These are phyloP conservation scores for Hortaea werneckii DNA, from an alignment of 2,329 filamentous ascomycete species.

Conservation along the genomic window DNA sequence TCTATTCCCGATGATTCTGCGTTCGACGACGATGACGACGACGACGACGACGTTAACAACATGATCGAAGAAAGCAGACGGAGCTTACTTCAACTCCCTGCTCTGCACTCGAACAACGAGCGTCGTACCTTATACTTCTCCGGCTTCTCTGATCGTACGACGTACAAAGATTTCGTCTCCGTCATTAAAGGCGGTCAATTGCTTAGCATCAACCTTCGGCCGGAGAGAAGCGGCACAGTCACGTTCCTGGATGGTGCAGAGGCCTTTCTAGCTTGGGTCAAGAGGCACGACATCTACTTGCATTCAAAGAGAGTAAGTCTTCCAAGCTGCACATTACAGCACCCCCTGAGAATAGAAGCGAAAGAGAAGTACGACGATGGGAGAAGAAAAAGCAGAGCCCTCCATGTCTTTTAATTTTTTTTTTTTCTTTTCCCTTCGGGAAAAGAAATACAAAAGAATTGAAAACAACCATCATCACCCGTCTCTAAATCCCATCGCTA, in stretches of 20 bases:
- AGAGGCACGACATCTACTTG: conserved; percentile 57
- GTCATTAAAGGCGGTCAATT: conserved; percentile 60
- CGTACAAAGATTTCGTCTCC: conserved; percentile 54
- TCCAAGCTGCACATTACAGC: not conserved
- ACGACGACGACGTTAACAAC: not conserved
- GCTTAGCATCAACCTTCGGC: conserved; percentile 56
- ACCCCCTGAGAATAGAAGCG: too few species aligned
- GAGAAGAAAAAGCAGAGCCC: too few species aligned
- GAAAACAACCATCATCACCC: too few species aligned
- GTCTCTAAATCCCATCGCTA: not conserved
- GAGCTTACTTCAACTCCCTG: not conserved
- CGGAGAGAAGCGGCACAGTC: conserved; percentile 53
- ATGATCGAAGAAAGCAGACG: not conserved
- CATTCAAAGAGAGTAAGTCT: conserved; percentile 53
- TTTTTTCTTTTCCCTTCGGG: too few species aligned
- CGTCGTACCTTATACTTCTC: conserved; percentile 50
- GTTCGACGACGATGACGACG: conserved; percentile 9
- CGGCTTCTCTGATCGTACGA: conserved; percentile 52
- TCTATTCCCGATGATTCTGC: conserved; percentile 13
- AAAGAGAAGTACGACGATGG: too few species aligned
- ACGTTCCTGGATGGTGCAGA: conserved; percentile 59
- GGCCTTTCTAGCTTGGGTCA: conserved; percentile 55
- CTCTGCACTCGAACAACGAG: not conserved
- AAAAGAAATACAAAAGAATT: too few species aligned
- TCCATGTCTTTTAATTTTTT: too few species aligned